Conservation (phyloP, 208 protist species). For the Leishmania martiniquensis region DNA sequence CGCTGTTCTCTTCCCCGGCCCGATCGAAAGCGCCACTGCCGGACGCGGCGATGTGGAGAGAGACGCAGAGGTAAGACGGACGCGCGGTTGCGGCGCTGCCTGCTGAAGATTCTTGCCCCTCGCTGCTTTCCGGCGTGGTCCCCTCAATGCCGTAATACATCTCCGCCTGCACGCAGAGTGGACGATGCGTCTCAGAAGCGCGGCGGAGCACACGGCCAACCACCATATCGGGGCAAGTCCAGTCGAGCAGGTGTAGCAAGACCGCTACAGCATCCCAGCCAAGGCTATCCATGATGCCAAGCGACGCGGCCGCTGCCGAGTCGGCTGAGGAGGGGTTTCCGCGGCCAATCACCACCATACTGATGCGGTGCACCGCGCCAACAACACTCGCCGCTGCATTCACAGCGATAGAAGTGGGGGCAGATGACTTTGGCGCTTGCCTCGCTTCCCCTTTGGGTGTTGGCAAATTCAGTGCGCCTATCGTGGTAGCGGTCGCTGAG, state of each 20-base stretch:
- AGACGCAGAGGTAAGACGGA: slow-evolving; percentile 22
- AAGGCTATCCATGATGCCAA: slow-evolving; percentile 31
- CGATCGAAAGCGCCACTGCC: neutral
- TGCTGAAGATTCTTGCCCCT: neutral
- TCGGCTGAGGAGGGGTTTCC: neutral
- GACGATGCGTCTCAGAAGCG: neutral
- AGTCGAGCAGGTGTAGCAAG: slow-evolving; percentile 31
- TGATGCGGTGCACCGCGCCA: slow-evolving; percentile 12
- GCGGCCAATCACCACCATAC: slow-evolving; percentile 16
- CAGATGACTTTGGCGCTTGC: neutral
- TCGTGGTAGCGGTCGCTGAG: neutral
- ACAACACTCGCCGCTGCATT: slow-evolving; percentile 4
- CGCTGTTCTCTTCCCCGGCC: neutral
- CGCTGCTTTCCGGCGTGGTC: neutral
- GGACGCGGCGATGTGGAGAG: slow-evolving; percentile 17
- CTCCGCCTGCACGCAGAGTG: slow-evolving; percentile 26
- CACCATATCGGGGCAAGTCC: slow-evolving; percentile 37
- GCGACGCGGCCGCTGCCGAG: neutral
- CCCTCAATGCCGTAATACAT: slow-evolving; percentile 31
- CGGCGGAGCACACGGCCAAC: slow-evolving; percentile 32
- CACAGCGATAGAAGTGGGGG: slow-evolving; percentile 23
- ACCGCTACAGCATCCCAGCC: slow-evolving; percentile 35
- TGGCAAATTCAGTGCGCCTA: neutral
- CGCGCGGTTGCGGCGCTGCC: neutral
- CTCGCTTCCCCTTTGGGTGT: neutral